These are phyloP conservation scores for Passiflora organensis DNA, from an alignment of 345 rosid species.

Conservation along the genomic window DNA sequence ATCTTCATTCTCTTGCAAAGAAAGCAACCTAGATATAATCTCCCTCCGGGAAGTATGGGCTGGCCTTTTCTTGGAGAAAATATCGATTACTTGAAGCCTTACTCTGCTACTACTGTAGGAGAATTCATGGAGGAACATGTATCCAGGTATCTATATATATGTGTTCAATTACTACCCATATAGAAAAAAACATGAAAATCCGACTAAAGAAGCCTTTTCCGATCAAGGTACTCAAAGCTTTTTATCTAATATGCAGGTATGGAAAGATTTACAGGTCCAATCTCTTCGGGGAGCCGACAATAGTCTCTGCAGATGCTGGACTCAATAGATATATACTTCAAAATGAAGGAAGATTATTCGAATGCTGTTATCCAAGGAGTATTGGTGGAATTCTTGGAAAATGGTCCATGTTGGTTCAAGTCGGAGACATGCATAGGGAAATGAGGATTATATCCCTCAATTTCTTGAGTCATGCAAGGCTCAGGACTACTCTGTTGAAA, in stretches of 20 bases:
- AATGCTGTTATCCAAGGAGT: conserved; percentile 93
- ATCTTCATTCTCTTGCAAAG: conserved; percentile 48
- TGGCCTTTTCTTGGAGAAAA: conserved; percentile 97
- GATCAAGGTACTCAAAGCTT: neutral
- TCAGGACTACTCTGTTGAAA: conserved; percentile 56
- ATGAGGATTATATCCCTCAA: conserved; percentile 89
- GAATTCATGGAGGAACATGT: conserved; percentile 85
- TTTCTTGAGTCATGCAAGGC: conserved; percentile 77
- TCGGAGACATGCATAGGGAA: conserved; percentile 96
- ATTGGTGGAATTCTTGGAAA: conserved; percentile 97
- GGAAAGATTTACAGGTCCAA: conserved; percentile 87
- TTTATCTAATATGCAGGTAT: conserved; percentile 39
- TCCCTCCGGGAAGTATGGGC: conserved; percentile 90
- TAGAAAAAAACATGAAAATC: neutral
- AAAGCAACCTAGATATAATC: conserved; percentile 50
- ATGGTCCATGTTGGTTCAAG: conserved; percentile 98
- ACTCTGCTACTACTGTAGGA: conserved; percentile 68
- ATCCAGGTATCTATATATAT: too few relatives aligned
- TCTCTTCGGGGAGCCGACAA: conserved; percentile 83
- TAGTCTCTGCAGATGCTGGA: conserved; percentile 94
- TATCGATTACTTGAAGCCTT: conserved; percentile 74
- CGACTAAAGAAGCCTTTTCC: neutral
- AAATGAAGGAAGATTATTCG: conserved; percentile 81
- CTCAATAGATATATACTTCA: conserved; percentile 75
- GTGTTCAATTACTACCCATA: conserved; percentile 6